Conservation (phyloP, 352 stramenopile species). For the Phytophthora nicotianae region DNA sequence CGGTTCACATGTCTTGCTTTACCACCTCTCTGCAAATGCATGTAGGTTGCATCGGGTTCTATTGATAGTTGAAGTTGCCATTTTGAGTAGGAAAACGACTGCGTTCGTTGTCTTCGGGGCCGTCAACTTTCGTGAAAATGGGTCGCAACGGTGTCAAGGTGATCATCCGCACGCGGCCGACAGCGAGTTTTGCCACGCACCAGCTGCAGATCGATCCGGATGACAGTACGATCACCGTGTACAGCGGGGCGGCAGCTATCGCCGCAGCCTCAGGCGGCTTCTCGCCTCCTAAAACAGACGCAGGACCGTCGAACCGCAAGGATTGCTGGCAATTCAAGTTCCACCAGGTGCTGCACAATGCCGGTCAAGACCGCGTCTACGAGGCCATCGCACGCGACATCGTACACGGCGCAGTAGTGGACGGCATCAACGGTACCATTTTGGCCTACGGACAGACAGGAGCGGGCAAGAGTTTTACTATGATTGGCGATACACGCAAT, state of each 20-base stretch:
- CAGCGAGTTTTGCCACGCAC: conserved; percentile 70
- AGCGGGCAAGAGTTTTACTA: conserved; percentile 92
- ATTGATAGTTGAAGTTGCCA: background rate
- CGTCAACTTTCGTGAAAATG: conserved; percentile 20
- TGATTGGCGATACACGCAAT: conserved; percentile 92
- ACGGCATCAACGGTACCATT: conserved; percentile 91
- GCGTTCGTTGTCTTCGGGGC: background rate
- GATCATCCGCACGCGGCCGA: conserved; percentile 85
- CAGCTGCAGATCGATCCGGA: conserved; percentile 85
- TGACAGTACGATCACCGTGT: conserved; percentile 76
- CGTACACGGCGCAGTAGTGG: conserved; percentile 84
- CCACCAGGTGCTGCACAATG: conserved; percentile 93
- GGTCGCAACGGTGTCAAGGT: conserved; percentile 76
- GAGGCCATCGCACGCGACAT: conserved; percentile 89
- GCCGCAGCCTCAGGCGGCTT: conserved; percentile 17
- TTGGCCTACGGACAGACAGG: conserved; percentile 90
- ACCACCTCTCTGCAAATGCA: too few relatives aligned
- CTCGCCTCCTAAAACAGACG: conserved; percentile 34
- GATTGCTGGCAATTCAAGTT: conserved; percentile 92
- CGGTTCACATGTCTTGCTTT: too few relatives aligned
- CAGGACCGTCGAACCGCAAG: conserved; percentile 71
- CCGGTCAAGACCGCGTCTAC: conserved; percentile 90
- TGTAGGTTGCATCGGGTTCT: conserved; percentile 5
- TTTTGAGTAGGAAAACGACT: background rate
- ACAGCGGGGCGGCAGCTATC: conserved; percentile 25